Conservation (phyloP, 176 grass and related monocot genomes). For the Tillandsia fasciculata region DNA sequence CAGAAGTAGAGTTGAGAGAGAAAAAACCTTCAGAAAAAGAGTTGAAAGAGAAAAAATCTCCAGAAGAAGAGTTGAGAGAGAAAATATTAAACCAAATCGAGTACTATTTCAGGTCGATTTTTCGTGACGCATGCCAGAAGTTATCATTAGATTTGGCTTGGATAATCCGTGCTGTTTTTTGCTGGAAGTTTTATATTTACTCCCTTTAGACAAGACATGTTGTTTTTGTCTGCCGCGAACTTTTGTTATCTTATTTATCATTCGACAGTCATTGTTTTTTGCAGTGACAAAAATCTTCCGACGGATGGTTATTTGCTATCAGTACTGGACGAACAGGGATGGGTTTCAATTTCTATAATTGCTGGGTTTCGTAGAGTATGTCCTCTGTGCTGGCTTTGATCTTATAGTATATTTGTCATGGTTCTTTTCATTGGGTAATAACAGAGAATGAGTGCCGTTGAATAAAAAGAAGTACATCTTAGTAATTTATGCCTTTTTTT, state of each 20-base stretch:
- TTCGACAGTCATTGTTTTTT: constrained; percentile 8
- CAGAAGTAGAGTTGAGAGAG: constrained; percentile 28
- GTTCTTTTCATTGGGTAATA: not conserved
- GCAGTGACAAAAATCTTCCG: constrained; percentile 34
- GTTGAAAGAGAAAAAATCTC: constrained; percentile 26
- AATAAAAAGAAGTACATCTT: not conserved
- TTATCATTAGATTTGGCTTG: not conserved
- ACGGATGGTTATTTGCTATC: constrained; percentile 33
- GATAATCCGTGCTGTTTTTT: not conserved
- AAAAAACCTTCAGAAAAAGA: constrained; percentile 17
- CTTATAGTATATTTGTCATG: not conserved
- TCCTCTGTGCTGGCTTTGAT: constrained; percentile 1
- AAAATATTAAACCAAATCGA: constrained; percentile 39
- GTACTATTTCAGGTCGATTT: constrained; percentile 42
- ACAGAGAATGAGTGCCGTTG: not conserved
- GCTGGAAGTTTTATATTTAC: not conserved
- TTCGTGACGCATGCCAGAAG: not conserved
- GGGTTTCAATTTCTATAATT: constrained; percentile 33
- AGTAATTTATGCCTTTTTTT: constrained; percentile 7
- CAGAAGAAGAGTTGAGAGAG: constrained; percentile 28
- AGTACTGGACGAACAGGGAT: constrained; percentile 49
- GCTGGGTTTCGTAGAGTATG: constrained; percentile 47
- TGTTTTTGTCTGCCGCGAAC: not conserved
- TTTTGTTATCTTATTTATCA: constrained; percentile 6
- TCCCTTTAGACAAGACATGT: not conserved